Percentiles rank a stretch among this genome's conserved stretches.
phyloP scores from a whole-genome alignment of 139 green algal genomes.

The Micromonas commoda region DNA sequence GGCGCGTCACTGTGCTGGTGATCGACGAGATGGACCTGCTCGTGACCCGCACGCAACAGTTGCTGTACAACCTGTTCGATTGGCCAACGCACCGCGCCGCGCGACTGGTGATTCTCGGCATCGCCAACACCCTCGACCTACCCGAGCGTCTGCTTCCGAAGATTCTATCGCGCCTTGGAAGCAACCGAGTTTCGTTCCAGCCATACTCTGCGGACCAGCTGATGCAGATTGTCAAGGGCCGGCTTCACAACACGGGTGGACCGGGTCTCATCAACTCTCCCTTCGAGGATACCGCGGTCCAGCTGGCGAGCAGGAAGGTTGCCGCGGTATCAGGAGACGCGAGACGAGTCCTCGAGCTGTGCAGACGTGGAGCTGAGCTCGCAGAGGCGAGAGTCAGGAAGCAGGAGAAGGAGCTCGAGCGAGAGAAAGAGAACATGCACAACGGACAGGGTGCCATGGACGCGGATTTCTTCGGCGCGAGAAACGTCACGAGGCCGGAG shows the following conservation, averaged over 20 bases:
- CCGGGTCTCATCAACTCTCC: not conserved
- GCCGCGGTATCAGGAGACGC: constrained; percentile 44
- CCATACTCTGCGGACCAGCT: constrained; percentile 43
- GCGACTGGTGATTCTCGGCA: constrained; percentile 75
- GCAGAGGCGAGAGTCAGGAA: constrained; percentile 25
- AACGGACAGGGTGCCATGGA: not conserved
- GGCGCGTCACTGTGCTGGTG: constrained; percentile 61
- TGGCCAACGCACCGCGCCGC: constrained; percentile 58
- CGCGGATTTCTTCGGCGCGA: not conserved
- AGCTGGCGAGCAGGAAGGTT: constrained; percentile 46
- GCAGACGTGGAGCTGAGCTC: constrained; percentile 39
- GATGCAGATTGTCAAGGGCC: constrained; percentile 58
- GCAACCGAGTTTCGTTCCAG: constrained; percentile 28
- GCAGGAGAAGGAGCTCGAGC: not conserved
- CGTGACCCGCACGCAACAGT: constrained; percentile 79
- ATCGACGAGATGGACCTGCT: constrained; percentile 96
- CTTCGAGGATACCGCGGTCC: constrained; percentile 37
- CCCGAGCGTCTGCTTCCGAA: constrained; percentile 84
- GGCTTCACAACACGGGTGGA: constrained; percentile 44
- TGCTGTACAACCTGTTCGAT: constrained; percentile 98
- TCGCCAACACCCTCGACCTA: constrained; percentile 97
- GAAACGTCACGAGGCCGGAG: not conserved
- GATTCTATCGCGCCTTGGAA: constrained; percentile 59
- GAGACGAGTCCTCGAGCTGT: constrained; percentile 46
- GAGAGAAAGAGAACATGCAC: not conserved